phyloP scores from a whole-genome alignment of 2,329 filamentous ascomycete genomes.

The Fusarium burgessii region DNA sequence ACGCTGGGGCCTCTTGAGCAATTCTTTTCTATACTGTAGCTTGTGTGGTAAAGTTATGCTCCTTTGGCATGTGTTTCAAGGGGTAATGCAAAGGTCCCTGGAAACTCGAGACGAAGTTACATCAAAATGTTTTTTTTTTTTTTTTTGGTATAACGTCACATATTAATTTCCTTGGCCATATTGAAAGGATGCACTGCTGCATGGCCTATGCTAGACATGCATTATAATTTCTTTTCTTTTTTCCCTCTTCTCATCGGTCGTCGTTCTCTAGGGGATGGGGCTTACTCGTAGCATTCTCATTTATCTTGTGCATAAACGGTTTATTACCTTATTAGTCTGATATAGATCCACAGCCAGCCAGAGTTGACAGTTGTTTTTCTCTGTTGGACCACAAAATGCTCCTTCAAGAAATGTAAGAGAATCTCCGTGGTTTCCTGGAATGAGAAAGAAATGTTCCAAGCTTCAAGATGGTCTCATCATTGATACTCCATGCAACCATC shows the following conservation, averaged over 20 bases:
- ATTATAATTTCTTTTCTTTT: conserved; percentile 25
- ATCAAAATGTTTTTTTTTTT: neutral
- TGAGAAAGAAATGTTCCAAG: neutral
- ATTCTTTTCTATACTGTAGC: neutral
- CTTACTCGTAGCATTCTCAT: conserved; percentile 18
- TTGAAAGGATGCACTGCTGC: conserved; percentile 7
- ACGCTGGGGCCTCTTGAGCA: neutral
- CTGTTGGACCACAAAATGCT: neutral
- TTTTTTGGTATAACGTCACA: neutral
- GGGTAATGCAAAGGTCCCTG: neutral
- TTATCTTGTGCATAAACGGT: conserved; percentile 18
- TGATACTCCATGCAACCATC: conserved; percentile 2
- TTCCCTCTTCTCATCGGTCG: neutral
- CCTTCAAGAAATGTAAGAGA: neutral
- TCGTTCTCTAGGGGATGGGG: conserved; percentile 2
- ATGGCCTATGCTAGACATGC: conserved; percentile 20
- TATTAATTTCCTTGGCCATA: neutral
- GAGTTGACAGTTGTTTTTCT: neutral
- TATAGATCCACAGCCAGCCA: neutral
- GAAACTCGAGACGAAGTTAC: conserved; percentile 3
- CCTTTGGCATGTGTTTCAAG: neutral
- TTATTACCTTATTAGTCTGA: conserved; percentile 19
- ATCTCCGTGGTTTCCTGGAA: neutral
- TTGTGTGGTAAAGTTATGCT: neutral
- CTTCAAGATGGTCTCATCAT: conserved; percentile 5